Percentiles rank a stretch among this genome's conserved stretches.
phyloP scores from a whole-genome alignment of 2,329 filamentous ascomycete species.

The Ciborinia camelliae region DNA sequence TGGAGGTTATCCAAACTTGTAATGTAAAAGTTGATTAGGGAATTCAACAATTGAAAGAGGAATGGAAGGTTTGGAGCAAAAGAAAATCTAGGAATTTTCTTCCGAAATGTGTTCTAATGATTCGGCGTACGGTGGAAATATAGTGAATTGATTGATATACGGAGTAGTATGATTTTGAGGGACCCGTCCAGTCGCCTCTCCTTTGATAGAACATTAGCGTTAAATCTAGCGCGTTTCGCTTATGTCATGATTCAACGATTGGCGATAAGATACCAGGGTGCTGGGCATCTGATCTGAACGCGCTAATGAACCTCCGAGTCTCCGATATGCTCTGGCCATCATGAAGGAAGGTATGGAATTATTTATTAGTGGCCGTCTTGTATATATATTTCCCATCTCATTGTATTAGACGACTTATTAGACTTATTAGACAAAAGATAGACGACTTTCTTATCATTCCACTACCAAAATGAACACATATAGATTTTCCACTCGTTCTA shows the following conservation, averaged over 20 bases:
- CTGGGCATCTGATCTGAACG: not conserved
- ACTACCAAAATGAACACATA: conserved; percentile 1
- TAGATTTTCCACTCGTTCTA: conserved; percentile 22
- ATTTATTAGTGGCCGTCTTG: not conserved
- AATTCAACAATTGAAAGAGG: not conserved
- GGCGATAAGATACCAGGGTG: conserved; percentile 11
- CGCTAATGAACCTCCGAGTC: conserved; percentile 1
- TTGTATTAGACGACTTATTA: conserved; percentile 3
- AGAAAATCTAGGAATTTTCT: not conserved
- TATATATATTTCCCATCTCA: not conserved
- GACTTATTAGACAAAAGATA: too few species aligned
- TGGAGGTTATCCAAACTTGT: not conserved
- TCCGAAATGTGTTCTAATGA: not conserved
- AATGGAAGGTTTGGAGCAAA: not conserved
- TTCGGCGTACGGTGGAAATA: not conserved
- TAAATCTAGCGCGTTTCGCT: not conserved
- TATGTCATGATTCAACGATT: conserved; percentile 4
- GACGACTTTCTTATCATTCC: not conserved
- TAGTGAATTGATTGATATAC: not conserved
- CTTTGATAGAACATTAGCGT: conserved; percentile 15
- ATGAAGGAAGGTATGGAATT: conserved; percentile 1
- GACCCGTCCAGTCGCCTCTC: conserved; percentile 12
- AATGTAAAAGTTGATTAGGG: not conserved
- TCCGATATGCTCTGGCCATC: conserved; percentile 5
- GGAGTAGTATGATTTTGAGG: not conserved